Base-by-base conservation (phyloP, 2,329 filamentous ascomycete genomes). In the Colletotrichum chrysophilum region DNA sequence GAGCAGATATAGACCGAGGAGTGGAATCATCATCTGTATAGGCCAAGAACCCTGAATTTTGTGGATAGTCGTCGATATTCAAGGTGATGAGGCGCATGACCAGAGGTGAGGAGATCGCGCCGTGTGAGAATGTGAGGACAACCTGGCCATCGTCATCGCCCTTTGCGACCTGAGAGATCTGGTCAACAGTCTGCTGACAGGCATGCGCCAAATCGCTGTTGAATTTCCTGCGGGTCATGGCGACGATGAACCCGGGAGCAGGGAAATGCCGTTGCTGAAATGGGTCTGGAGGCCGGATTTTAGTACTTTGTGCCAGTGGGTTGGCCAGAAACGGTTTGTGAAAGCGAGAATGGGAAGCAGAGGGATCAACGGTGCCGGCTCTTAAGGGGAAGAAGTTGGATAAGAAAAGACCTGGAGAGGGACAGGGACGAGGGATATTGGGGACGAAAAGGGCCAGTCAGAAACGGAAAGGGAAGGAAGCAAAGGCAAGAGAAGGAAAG, bases 91-190 rank as follows among this genome's bases (percentile, higher is more conserved):
- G 77, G 43, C 67, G 58, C 12, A 80, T 81, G 26, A 83, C 78
- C 6, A 89, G 73, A 18, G 81, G 77, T 4, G 66, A 24, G 2
- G 75, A 52, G 4, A 85, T 71, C 9, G 66, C 58, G 4, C 80
- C 61, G 69, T 85, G 81, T 12, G 70, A 77, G 76, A 86, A 94
- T 6, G 84, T 87, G 81, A 96, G 94, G 16, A 88, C 89, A 72
- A 97, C 87, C 72, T 94, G 91, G 66, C 94, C 94, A 82, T 96
- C 94, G 36, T 94, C 93, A 7, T 93, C 91, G 18, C 94, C 94
- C 43, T 87, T 85, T 38, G 85, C 84, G 28, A 98, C 85, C 38
- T 87, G 81, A 64, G 84, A 84, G 64, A 97, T 86, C 65, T 88
- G 84, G 1, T 85, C 77, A 62, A 91, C 85, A 9, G 84, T 87